Evolutionary conservation across 2,329 filamentous ascomycete genomes (phyloP).

Genomic region (Neofusicoccum umdonicola): DNA sequence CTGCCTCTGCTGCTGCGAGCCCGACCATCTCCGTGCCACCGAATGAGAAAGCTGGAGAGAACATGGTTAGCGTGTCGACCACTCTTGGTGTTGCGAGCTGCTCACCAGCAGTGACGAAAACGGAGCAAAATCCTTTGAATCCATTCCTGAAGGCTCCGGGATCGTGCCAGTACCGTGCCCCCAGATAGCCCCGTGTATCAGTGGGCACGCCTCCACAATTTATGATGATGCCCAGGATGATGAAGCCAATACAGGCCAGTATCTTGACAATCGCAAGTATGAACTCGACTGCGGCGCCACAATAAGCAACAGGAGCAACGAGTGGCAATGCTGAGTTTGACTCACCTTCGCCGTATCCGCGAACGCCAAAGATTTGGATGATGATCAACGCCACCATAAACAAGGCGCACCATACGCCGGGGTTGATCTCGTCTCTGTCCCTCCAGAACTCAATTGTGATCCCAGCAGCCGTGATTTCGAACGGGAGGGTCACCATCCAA

Average conservation of each 20-base stretch:
- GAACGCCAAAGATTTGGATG: constrained; percentile 40
- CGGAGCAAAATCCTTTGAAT: constrained; percentile 63
- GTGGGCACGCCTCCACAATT: constrained; percentile 59
- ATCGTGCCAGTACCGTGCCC: constrained; percentile 59
- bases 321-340: constrained; percentile 46
- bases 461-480: constrained; percentile 39
- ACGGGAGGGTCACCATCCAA: constrained; percentile 37
- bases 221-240: constrained; percentile 62
- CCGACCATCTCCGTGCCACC: constrained; percentile 62
- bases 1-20: constrained; percentile 59
- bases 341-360: constrained; percentile 38
- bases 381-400: constrained; percentile 38
- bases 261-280: constrained; percentile 59
- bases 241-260: constrained; percentile 59
- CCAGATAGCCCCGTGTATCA: constrained; percentile 56
- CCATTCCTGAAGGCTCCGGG: constrained; percentile 57
- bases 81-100: neutral
- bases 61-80: neutral
- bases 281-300: constrained; percentile 51
- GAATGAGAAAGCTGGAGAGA: constrained; percentile 54
- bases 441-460: constrained; percentile 39
- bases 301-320: constrained; percentile 32
- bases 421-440: constrained; percentile 20
- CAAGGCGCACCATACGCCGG: constrained; percentile 34
- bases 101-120: constrained; percentile 57